phyloP scores from a whole-genome alignment of 441 rosid species.

The Erodium chrysanthum region DNA sequence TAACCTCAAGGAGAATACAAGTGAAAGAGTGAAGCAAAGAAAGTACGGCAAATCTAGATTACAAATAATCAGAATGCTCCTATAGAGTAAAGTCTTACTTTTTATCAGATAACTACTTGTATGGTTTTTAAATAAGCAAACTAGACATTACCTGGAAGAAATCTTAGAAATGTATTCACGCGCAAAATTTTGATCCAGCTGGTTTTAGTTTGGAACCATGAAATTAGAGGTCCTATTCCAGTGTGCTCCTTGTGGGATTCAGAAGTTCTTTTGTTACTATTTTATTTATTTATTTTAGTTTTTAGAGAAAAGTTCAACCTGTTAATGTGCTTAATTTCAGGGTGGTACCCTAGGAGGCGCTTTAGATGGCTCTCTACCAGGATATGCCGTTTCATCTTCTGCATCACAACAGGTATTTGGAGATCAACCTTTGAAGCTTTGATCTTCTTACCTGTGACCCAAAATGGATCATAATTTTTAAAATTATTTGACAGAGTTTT shows the following conservation, averaged over 20 bases:
- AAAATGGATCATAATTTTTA: constrained; percentile 16
- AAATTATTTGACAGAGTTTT: constrained; percentile 29
- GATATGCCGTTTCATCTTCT: constrained; percentile 35
- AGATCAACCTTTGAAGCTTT: constrained; percentile 11
- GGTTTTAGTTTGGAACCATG: too few relatives aligned
- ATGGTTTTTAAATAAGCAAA: not conserved
- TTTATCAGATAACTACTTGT: not conserved
- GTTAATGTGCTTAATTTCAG: constrained; percentile 24
- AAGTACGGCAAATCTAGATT: too few relatives aligned
- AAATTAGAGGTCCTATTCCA: not conserved
- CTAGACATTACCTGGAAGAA: not conserved
- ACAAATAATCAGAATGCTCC: too few relatives aligned
- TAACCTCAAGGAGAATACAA: too few relatives aligned
- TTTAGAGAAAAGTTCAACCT: not conserved
- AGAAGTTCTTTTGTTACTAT: not conserved
- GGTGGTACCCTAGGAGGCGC: constrained; percentile 43
- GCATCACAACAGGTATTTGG: constrained; percentile 40
- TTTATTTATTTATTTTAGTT: not conserved
- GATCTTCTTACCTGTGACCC: not conserved
- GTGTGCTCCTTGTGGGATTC: not conserved
- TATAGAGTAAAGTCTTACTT: not conserved
- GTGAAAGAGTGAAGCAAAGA: too few relatives aligned
- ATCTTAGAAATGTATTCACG: not conserved
- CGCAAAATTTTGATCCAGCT: not conserved
- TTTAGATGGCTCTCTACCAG: constrained; percentile 45